phyloP scores from a whole-genome alignment of 2,329 filamentous ascomycete genomes.

The Huntiella bhutanensis region DNA sequence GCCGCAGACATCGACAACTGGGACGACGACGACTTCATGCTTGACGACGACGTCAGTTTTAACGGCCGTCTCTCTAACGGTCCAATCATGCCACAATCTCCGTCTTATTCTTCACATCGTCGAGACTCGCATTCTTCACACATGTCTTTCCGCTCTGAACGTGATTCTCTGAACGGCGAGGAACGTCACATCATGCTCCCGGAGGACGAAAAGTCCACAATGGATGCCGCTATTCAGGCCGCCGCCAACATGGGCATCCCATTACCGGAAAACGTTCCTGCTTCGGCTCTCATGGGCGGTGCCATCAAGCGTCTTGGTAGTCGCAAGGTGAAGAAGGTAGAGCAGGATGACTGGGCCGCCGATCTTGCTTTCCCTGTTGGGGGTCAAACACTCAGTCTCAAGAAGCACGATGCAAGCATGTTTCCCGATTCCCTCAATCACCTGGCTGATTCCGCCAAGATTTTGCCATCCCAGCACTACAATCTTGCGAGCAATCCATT shows the following conservation, averaged over 20 bases:
- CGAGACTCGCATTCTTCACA: conserved; percentile 70
- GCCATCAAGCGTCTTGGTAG: conserved; percentile 80
- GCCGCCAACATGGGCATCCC: conserved; percentile 83
- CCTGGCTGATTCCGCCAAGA: conserved; percentile 36
- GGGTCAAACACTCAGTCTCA: conserved; percentile 43
- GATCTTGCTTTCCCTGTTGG: conserved; percentile 51
- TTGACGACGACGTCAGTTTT: conserved; percentile 45
- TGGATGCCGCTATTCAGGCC: conserved; percentile 67
- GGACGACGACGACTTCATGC: conserved; percentile 60
- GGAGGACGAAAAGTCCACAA: conserved; percentile 69
- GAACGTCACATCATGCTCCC: conserved; percentile 76
- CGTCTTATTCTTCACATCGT: conserved; percentile 24
- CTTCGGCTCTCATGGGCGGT: conserved; percentile 76
- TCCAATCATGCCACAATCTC: conserved; percentile 21
- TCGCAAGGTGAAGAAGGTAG: conserved; percentile 50
- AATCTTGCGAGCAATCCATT: conserved; percentile 1
- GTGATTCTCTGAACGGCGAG: conserved; percentile 56
- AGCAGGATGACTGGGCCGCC: conserved; percentile 66
- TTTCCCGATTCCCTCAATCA: conserved; percentile 53
- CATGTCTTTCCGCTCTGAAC: conserved; percentile 63
- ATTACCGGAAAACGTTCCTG: conserved; percentile 67
- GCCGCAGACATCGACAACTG: conserved; percentile 50
- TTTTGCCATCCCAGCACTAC: conserved; percentile 16
- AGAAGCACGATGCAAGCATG: conserved; percentile 36
- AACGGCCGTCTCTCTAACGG: conserved; percentile 27